phyloP scores from a whole-genome alignment of 805 yeast genomes.

The Pichia heedii region DNA sequence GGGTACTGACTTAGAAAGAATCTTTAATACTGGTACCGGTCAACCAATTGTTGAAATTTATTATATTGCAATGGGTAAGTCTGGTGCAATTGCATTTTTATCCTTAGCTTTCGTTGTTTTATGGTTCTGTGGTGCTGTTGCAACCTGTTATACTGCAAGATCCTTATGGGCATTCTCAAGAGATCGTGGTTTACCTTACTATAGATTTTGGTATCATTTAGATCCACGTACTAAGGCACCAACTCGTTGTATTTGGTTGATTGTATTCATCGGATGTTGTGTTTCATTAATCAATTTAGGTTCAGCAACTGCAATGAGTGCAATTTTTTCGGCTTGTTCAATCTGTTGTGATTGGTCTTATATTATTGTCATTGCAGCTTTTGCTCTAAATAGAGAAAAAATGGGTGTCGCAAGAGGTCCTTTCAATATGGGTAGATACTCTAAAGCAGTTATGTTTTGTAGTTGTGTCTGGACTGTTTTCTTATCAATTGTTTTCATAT shows the following conservation, averaged over 20 bases:
- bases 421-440: conserved; percentile 35
- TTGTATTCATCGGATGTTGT: conserved; percentile 33
- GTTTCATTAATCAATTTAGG: conserved; percentile 37
- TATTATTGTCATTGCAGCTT: conserved; percentile 35
- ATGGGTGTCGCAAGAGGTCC: conserved; percentile 41
- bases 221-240: conserved; percentile 34
- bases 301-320: conserved; percentile 39
- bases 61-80: conserved; percentile 41
- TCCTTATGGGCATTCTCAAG: conserved; percentile 50
- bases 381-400: conserved; percentile 36
- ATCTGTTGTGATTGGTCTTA: conserved; percentile 44
- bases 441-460: conserved; percentile 32
- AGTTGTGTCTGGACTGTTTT: conserved; percentile 39
- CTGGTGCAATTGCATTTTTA: conserved; percentile 45
- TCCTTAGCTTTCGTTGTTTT: conserved; percentile 39
- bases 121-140: conserved; percentile 46
- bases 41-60: conserved; percentile 46
- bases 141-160: conserved; percentile 40
- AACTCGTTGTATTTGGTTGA: conserved; percentile 35
- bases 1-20: conserved; percentile 29
- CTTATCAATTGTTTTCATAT: conserved; percentile 39
- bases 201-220: conserved; percentile 34
- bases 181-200: conserved; percentile 44
- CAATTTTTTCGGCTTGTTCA: conserved; percentile 45
- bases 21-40: conserved; percentile 32